Conservation (phyloP, 805 yeast genomes). For the Candida berthetii region DNA sequence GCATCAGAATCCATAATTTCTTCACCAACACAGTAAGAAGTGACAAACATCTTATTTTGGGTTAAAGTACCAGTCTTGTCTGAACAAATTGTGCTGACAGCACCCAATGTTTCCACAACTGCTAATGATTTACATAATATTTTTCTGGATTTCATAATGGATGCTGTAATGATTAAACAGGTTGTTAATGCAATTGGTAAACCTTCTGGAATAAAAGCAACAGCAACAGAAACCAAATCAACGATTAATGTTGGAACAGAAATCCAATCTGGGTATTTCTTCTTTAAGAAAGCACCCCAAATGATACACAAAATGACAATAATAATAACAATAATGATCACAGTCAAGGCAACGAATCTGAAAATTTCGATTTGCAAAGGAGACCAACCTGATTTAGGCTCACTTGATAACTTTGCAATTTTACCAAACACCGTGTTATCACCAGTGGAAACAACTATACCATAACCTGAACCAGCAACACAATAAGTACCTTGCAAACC, state of each 20-base stretch:
- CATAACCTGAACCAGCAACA: conserved; percentile 36
- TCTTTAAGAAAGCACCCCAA: conserved; percentile 39
- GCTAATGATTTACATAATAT: conserved; percentile 40
- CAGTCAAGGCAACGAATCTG: conserved; percentile 25
- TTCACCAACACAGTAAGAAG: conserved; percentile 14
- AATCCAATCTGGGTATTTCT: conserved; percentile 34
- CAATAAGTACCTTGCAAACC: conserved; percentile 42
- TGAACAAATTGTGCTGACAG: conserved; percentile 39
- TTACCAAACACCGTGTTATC: conserved; percentile 39
- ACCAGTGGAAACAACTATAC: conserved; percentile 38
- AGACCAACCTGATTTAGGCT: conserved; percentile 31
- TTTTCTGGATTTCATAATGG: conserved; percentile 35
- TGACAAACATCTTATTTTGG: conserved; percentile 40
- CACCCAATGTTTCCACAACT: conserved; percentile 51
- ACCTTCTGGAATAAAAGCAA: conserved; percentile 48
- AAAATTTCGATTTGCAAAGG: conserved; percentile 37
- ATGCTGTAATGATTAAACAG: conserved; percentile 42
- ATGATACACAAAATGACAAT: conserved; percentile 26
- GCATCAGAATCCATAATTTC: conserved; percentile 3
- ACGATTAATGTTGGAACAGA: conserved; percentile 32
- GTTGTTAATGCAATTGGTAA: conserved; percentile 45
- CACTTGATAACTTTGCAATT: conserved; percentile 35
- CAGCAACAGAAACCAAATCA: conserved; percentile 38
- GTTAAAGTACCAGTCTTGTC: conserved; percentile 44
- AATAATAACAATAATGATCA: conserved; percentile 20